A percentile compares a stretch with the other conserved stretches of the same genome.
Conservation (phyloP, 768 basidiomycete genomes). For the Candolleomyces efflorescens region DNA sequence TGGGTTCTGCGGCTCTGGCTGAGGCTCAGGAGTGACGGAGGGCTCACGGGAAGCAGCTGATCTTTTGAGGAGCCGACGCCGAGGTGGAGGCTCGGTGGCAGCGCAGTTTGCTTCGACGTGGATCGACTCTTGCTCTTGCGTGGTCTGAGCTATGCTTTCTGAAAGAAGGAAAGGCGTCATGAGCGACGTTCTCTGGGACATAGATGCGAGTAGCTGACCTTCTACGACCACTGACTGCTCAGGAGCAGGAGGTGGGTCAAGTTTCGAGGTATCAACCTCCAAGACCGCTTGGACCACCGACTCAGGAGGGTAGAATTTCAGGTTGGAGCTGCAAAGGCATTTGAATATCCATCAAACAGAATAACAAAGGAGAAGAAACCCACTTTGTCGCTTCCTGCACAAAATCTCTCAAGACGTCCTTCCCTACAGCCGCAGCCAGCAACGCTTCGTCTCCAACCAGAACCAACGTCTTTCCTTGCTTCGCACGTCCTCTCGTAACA, state of each 20-base stretch:
- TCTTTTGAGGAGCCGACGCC: background rate
- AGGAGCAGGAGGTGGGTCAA: conserved; percentile 11
- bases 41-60: conserved; percentile 35
- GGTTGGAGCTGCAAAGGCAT: background rate
- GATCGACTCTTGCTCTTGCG: background rate
- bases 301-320: conserved; percentile 40
- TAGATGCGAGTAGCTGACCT: too few species aligned
- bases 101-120: background rate
- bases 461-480: conserved; percentile 44
- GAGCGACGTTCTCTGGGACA: too few species aligned
- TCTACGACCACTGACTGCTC: too few species aligned
- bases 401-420: conserved; percentile 51
- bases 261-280: conserved; percentile 26
- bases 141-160: background rate
- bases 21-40: conserved; percentile 10
- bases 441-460: conserved; percentile 48
- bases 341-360: background rate
- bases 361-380: conserved; percentile 10
- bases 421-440: conserved; percentile 48
- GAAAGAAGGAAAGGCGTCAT: background rate
- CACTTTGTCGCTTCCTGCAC: conserved; percentile 49
- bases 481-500: conserved; percentile 48
- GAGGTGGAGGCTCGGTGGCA: background rate
- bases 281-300: conserved; percentile 51
- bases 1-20: conserved; percentile 18